Evolutionary conservation across 768 basidiomycete species (phyloP), one percentile per base, ranked within the genome.

Genomic region (Coprinopsis strossmayeri): DNA sequence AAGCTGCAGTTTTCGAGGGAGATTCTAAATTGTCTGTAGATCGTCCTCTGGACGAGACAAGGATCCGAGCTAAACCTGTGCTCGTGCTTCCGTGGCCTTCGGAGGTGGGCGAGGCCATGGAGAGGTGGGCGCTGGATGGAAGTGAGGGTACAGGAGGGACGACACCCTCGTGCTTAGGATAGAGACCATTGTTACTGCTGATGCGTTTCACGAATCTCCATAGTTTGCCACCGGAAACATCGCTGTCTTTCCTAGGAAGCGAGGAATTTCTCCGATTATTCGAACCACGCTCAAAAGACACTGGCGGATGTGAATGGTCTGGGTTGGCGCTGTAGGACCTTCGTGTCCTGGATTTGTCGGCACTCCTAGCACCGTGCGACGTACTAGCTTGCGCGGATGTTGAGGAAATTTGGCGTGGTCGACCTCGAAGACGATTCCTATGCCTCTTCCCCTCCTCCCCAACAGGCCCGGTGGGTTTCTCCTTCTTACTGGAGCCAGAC

Each of bases 201-300:
- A 50, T 50, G 17, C 35, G 30, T 26, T 50, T 50, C 24, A 50
- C 49, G 2, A 50, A 20, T 21, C 39, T 50, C 49, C 49, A 50
- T 18, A 50, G 34, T n/a, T 38, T 50, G 13, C 34, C 26, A 50
- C 34, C 34, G n/a, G n/a, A n/a, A n/a, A n/a, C n/a, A n/a, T 26
- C 30, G 18, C 5, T 32, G n/a, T 18, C 25, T 2, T 18, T 13
- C 38, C 18, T n/a, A 3, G 20, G 21, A 18, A 39, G 21, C 4
- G n/a, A 18, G n/a, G 35, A 15, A n/a, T n/a, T n/a, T n/a, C n/a
- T n/a, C n/a, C n/a, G n/a, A n/a, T n/a, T n/a, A n/a, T n/a, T n/a
- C n/a, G n/a, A n/a, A n/a, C n/a, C n/a, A n/a, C n/a, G n/a, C n/a
- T n/a, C n/a, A n/a, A n/a, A n/a, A n/a, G n/a, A n/a, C n/a, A n/a